Evolutionary conservation across 306 rosid genomes (phyloP).

Genomic region (Echinosophora koreensis): DNA sequence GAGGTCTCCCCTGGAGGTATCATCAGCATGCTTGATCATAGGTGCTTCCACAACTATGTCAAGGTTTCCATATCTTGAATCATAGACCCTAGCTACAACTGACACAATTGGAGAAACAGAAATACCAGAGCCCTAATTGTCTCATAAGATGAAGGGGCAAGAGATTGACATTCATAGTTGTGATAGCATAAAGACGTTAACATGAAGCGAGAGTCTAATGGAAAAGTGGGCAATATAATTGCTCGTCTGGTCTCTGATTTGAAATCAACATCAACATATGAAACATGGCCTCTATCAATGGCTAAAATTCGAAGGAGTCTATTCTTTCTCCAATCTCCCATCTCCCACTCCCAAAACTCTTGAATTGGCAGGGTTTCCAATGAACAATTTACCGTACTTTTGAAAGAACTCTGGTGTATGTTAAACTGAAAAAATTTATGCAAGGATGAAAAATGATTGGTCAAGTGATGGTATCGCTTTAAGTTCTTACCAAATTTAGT

Average conservation of each 20-base stretch:
- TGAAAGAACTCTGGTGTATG: slow-evolving; percentile 57
- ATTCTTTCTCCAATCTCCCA: slow-evolving; percentile 96
- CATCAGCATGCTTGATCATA: slow-evolving; percentile 63
- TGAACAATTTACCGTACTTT: slow-evolving; percentile 68
- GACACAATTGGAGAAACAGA: slow-evolving; percentile 70
- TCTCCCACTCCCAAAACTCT: slow-evolving; percentile 99
- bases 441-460: slow-evolving; percentile 51
- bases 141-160: slow-evolving; percentile 66
- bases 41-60: slow-evolving; percentile 65
- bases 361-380: slow-evolving; percentile 49
- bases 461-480: slow-evolving; percentile 81
- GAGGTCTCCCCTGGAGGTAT: slow-evolving; percentile 71
- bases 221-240: slow-evolving; percentile 88
- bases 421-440: slow-evolving; percentile 73
- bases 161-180: slow-evolving; percentile 67
- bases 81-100: slow-evolving; percentile 77
- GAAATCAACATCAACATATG: slow-evolving; percentile 79
- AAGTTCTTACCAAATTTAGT: slow-evolving; percentile 81
- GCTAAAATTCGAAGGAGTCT: slow-evolving; percentile 85
- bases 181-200: slow-evolving; percentile 56
- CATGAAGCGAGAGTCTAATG: slow-evolving; percentile 92
- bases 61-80: slow-evolving; percentile 64
- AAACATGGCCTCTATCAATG: slow-evolving; percentile 83
- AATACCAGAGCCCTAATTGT: slow-evolving; percentile 80
- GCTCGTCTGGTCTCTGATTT: slow-evolving; percentile 60